phyloP scores from a whole-genome alignment of 148 eudicot species.

The Fagopyrum tataricum region DNA sequence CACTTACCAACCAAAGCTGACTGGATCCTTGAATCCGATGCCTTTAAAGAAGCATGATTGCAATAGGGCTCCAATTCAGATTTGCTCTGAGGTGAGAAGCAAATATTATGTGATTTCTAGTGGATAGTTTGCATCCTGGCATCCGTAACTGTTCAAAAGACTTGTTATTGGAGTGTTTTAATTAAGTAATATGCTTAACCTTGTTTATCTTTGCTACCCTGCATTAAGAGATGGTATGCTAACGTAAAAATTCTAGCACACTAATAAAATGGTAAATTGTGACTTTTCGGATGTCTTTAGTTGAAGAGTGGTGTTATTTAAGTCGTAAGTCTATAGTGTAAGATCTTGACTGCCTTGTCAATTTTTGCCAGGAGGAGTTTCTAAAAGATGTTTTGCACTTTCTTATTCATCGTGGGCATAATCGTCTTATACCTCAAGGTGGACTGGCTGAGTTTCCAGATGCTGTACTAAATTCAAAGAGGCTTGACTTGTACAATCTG shows the following conservation, averaged over 20 bases:
- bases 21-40: conserved; percentile 76
- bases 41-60: conserved; percentile 98
- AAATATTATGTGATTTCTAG: background rate
- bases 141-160: background rate
- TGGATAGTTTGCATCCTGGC: background rate
- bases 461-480: conserved; percentile 92
- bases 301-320: background rate
- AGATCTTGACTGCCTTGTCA: background rate
- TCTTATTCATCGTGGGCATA: conserved; percentile 87
- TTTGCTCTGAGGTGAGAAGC: conserved; percentile 69
- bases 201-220: background rate
- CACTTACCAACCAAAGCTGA: conserved; percentile 70
- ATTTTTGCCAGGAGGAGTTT: conserved; percentile 68
- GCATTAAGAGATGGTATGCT: background rate
- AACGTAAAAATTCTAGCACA: background rate
- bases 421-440: conserved; percentile 94
- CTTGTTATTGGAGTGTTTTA: background rate
- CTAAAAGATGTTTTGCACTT: conserved; percentile 95
- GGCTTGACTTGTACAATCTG: conserved; percentile 84
- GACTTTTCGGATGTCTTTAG: background rate
- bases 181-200: background rate
- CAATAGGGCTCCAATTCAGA: conserved; percentile 72
- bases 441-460: conserved; percentile 96
- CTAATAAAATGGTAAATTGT: background rate
- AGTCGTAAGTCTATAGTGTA: too few species aligned